Conservation (phyloP, 208 protist genomes). For the Trypanosoma cruzi region DNA sequence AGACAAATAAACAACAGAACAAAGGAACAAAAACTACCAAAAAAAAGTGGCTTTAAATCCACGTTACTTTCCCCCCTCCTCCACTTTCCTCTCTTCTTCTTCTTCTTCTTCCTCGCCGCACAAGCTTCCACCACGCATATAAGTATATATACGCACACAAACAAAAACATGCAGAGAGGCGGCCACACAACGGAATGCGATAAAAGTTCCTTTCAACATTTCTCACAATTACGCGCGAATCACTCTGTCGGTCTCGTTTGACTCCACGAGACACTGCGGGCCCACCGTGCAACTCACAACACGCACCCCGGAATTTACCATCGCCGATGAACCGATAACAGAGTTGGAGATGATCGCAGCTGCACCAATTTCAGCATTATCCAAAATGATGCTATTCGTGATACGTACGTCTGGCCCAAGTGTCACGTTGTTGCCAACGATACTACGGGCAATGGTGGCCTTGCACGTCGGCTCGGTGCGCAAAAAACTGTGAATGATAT, state of each 20-base stretch:
- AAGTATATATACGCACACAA: too few species aligned
- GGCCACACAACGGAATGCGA: not conserved
- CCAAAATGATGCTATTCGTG: slow-evolving; percentile 74
- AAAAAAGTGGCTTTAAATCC: too few species aligned
- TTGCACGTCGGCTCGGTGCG: slow-evolving; percentile 54
- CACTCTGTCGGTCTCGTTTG: slow-evolving; percentile 41
- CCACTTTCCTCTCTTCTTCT: too few species aligned
- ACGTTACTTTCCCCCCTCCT: too few species aligned
- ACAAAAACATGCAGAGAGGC: not conserved
- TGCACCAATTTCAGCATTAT: slow-evolving; percentile 68
- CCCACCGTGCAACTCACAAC: slow-evolving; percentile 57
- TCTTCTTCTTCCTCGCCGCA: too few species aligned
- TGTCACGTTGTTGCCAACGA: slow-evolving; percentile 76
- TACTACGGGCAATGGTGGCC: slow-evolving; percentile 65
- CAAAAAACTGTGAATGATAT: slow-evolving; percentile 65
- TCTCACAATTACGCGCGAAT: slow-evolving; percentile 9
- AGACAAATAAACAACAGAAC: too few species aligned
- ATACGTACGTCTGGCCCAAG: slow-evolving; percentile 60
- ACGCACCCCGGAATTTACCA: slow-evolving; percentile 40
- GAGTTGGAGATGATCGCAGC: slow-evolving; percentile 49
- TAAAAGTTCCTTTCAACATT: not conserved
- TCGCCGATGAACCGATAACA: slow-evolving; percentile 61
- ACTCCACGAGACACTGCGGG: slow-evolving; percentile 59
- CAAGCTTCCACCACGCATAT: too few species aligned
- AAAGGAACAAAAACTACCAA: too few species aligned